Conservation (phyloP, 2,329 filamentous ascomycete species). For the Paecilomyces niveus region DNA sequence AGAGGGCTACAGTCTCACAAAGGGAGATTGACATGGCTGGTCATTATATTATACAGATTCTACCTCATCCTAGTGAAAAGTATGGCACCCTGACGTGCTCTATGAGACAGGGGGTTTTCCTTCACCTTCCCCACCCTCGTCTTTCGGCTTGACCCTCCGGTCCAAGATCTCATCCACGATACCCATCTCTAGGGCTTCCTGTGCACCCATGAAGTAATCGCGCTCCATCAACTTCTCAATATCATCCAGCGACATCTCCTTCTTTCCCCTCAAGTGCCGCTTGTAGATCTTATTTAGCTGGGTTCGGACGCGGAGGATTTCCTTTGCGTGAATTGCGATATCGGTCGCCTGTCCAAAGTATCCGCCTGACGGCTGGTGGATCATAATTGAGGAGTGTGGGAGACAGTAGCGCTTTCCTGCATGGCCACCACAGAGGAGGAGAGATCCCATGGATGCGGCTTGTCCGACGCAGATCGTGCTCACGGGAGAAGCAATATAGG, state of each 20-base stretch:
- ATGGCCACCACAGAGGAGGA: conserved; percentile 79
- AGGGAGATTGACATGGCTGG: not conserved
- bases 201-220: conserved; percentile 85
- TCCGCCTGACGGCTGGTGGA: conserved; percentile 85
- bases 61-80: not conserved
- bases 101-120: conserved; percentile 15
- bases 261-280: conserved; percentile 65
- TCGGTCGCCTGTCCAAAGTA: conserved; percentile 64
- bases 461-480: conserved; percentile 93
- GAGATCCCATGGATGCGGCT: conserved; percentile 88
- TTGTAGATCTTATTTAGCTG: conserved; percentile 89
- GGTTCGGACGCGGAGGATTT: conserved; percentile 79
- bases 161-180: conserved; percentile 84
- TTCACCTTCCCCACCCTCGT: conserved; percentile 14
- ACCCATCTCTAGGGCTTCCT: conserved; percentile 82
- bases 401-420: conserved; percentile 80
- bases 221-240: conserved; percentile 95
- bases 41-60: conserved; percentile 1
- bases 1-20: not conserved
- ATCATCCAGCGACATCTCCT: conserved; percentile 66
- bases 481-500: conserved; percentile 87
- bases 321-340: conserved; percentile 94
- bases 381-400: conserved; percentile 93
- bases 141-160: conserved; percentile 26
- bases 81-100: not conserved